phyloP scores from a whole-genome alignment of 306 rosid genomes.

The Nissolia schottii region DNA sequence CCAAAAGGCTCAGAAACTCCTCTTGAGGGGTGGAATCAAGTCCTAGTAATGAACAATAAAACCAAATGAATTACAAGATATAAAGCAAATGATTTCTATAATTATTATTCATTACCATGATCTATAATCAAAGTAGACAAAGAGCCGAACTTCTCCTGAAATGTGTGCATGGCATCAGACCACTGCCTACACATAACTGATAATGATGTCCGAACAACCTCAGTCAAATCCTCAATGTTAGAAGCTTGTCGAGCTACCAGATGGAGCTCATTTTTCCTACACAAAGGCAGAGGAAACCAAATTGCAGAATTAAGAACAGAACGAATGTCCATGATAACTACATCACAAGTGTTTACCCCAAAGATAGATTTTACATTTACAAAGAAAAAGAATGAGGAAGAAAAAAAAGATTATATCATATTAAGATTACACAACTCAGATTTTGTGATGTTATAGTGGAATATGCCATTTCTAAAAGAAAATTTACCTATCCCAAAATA shows the following conservation, averaged over 20 bases:
- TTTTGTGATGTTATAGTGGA: background rate
- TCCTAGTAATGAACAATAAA: constrained; percentile 45
- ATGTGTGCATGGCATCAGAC: constrained; percentile 91
- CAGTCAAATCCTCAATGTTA: constrained; percentile 76
- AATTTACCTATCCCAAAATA: constrained; percentile 85
- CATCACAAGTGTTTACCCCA: background rate
- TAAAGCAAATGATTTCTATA: constrained; percentile 12
- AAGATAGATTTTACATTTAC: constrained; percentile 13
- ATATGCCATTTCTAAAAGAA: constrained; percentile 27
- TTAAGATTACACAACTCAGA: background rate
- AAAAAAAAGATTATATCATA: background rate
- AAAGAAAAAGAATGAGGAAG: constrained; percentile 1
- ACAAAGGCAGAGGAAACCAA: constrained; percentile 16
- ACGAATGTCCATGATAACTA: constrained; percentile 5
- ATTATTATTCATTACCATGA: constrained; percentile 52
- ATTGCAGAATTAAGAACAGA: constrained; percentile 30
- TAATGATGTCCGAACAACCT: constrained; percentile 79
- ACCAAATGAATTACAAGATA: constrained; percentile 19
- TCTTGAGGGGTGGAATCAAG: constrained; percentile 84
- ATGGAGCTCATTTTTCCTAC: constrained; percentile 89
- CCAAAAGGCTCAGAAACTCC: constrained; percentile 89
- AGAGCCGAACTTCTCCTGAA: constrained; percentile 80
- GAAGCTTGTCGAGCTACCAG: constrained; percentile 99
- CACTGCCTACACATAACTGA: constrained; percentile 93
- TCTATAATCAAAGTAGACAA: constrained; percentile 66